Conservation (phyloP, 352 stramenopile species). For the Globisporangium alternatum region DNA sequence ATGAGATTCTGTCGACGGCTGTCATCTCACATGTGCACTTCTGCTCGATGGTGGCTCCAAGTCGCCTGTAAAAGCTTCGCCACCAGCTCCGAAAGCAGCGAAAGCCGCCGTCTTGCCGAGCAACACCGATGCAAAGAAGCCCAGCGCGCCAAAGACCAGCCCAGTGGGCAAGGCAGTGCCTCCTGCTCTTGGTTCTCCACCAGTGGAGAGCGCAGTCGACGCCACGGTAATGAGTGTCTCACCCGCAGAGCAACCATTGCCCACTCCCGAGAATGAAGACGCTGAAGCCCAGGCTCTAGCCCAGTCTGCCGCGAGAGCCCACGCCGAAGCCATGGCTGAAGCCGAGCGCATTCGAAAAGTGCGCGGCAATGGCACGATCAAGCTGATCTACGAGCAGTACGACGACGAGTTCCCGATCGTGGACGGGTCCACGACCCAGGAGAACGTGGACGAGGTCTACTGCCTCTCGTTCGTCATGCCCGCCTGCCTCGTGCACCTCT, state of each 20-base stretch:
- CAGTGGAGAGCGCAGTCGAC: too few relatives aligned
- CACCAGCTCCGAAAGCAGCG: not conserved
- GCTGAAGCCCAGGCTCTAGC: not conserved
- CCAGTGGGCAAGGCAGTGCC: not conserved
- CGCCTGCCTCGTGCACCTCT: constrained; percentile 78
- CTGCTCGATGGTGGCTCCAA: not conserved
- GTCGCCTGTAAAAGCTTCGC: not conserved
- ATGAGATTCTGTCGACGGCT: not conserved
- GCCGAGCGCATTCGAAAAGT: constrained; percentile 34
- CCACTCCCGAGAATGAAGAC: not conserved
- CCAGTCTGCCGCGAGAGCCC: constrained; percentile 11
- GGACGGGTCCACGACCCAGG: constrained; percentile 72
- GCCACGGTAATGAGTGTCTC: not conserved
- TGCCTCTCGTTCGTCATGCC: constrained; percentile 89
- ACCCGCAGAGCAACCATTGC: not conserved
- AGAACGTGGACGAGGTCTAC: constrained; percentile 80
- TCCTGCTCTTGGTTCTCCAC: not conserved
- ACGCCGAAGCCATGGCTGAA: constrained; percentile 11
- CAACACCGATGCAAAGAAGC: constrained; percentile 3
- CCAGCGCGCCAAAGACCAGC: not conserved
- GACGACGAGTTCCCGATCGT: constrained; percentile 80
- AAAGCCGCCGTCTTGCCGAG: not conserved
- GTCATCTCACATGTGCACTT: not conserved
- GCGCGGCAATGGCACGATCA: constrained; percentile 59
- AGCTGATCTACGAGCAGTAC: constrained; percentile 88